A percentile compares a stretch with the other conserved stretches of the same genome.
Conservation (phyloP, 805 yeast species). For the Komagataella kurtzmanii region DNA sequence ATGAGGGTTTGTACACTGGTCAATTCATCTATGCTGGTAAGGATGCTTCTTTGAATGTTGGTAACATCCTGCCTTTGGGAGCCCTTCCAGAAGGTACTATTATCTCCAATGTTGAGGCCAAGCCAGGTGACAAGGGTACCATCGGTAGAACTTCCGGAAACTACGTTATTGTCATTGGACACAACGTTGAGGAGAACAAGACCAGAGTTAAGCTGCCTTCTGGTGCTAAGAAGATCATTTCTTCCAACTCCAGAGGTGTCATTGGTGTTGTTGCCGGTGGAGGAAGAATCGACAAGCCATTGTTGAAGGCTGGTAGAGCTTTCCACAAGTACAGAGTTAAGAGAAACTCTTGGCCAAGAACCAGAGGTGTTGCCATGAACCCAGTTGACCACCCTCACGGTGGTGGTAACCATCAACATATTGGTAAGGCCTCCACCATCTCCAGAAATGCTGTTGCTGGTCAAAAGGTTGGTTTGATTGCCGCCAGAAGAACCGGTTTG, state of each 20-base stretch:
- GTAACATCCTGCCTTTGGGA: conserved; percentile 95
- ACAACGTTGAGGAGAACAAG: conserved; percentile 98
- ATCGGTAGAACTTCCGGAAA: conserved; percentile 98
- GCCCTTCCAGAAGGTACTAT: conserved; percentile 53
- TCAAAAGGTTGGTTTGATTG: conserved; percentile 99
- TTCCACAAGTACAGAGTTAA: conserved; percentile 99
- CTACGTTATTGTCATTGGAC: conserved; percentile 98
- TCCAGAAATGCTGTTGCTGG: conserved; percentile 99
- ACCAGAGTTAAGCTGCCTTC: conserved; percentile 99
- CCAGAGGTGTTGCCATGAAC: conserved; percentile 99
- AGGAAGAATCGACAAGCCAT: conserved; percentile 99
- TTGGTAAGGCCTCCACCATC: conserved; percentile 99
- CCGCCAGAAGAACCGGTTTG: conserved; percentile 99
- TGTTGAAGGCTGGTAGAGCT: conserved; percentile 99
- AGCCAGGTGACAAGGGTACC: conserved; percentile 71
- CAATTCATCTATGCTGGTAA: conserved; percentile 98
- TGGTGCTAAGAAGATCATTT: conserved; percentile 94
- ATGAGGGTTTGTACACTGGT: conserved; percentile 99
- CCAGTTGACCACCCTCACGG: conserved; percentile 99
- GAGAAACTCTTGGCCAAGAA: conserved; percentile 99
- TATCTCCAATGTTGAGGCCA: conserved; percentile 38
- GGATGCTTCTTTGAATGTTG: conserved; percentile 93
- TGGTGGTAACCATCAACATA: conserved; percentile 99
- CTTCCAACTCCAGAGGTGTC: conserved; percentile 97
- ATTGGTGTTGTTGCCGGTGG: conserved; percentile 99